Percentiles rank a stretch among this genome's conserved stretches.
phyloP scores from a whole-genome alignment of 202 grass and related monocot species.

The Carex arenaria region DNA sequence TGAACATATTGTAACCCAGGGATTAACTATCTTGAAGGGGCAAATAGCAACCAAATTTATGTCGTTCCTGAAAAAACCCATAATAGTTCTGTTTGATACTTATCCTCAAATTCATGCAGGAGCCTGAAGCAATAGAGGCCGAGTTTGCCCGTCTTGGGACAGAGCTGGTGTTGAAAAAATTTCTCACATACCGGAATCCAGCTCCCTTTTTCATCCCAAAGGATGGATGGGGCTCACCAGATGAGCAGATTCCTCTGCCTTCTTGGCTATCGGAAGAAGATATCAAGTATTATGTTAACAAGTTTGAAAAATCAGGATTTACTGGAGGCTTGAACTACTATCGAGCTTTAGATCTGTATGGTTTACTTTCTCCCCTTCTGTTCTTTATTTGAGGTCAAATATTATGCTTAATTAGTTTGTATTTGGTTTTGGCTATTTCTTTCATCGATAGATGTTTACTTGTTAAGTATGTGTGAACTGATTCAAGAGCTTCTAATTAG shows the following conservation, averaged over 20 bases:
- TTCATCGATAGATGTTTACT: background rate
- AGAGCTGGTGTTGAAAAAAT: conserved; percentile 34
- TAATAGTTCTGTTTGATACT: too few species aligned
- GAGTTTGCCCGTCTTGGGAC: conserved; percentile 54
- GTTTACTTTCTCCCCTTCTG: background rate
- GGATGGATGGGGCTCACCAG: conserved; percentile 47
- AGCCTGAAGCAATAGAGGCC: conserved; percentile 49
- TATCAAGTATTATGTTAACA: conserved; percentile 43
- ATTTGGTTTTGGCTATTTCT: background rate
- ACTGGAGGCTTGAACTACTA: conserved; percentile 67
- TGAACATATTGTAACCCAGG: background rate
- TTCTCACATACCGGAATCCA: conserved; percentile 32
- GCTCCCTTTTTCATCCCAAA: conserved; percentile 41
- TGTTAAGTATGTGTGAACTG: background rate
- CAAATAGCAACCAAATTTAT: too few species aligned
- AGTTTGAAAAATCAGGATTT: conserved; percentile 61
- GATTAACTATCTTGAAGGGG: too few species aligned
- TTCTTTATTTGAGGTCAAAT: background rate
- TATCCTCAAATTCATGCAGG: conserved; percentile 16
- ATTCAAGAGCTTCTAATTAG: too few species aligned
- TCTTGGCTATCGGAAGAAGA: conserved; percentile 65
- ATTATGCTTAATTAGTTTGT: background rate
- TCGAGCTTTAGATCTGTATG: conserved; percentile 54
- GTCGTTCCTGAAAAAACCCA: too few species aligned
- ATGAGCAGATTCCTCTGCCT: conserved; percentile 42